Evolutionary conservation across 2,329 filamentous ascomycete genomes (phyloP).

Genomic region (Colletotrichum lini): DNA sequence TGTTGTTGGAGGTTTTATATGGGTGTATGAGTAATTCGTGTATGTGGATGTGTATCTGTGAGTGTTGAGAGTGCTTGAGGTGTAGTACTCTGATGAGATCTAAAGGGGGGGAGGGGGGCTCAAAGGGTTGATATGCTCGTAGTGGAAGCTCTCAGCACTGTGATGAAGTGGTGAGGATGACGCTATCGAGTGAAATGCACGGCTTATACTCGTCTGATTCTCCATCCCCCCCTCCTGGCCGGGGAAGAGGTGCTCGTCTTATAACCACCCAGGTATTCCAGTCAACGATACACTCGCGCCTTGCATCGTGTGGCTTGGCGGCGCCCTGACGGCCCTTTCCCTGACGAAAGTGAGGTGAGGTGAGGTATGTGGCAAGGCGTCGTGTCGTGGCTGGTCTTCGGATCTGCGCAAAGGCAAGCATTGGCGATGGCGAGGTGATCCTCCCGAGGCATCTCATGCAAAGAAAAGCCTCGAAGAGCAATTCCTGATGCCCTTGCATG

Average conservation of each 20-base stretch:
- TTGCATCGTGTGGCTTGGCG: constrained; percentile 4
- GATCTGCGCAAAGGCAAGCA: background rate
- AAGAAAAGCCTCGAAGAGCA: background rate
- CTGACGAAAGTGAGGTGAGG: too few species aligned
- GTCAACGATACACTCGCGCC: constrained; percentile 1
- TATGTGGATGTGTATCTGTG: background rate
- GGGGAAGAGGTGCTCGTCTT: constrained; percentile 1
- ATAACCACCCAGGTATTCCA: background rate
- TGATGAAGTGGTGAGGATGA: background rate
- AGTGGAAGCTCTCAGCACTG: background rate
- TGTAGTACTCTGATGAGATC: background rate
- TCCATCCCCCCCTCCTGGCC: too few species aligned
- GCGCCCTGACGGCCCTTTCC: background rate
- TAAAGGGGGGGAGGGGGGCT: background rate
- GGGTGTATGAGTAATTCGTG: too few species aligned
- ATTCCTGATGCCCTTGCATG: background rate
- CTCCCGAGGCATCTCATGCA: background rate
- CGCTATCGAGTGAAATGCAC: background rate
- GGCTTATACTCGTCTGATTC: background rate
- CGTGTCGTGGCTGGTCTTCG: background rate
- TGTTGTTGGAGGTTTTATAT: background rate
- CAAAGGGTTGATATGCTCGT: background rate
- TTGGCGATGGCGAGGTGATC: background rate
- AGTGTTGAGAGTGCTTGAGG: background rate
- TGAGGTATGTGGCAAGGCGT: background rate